Base-by-base conservation (phyloP, 1,284 basidiomycete species). In the Ustilago cynodontis region DNA sequence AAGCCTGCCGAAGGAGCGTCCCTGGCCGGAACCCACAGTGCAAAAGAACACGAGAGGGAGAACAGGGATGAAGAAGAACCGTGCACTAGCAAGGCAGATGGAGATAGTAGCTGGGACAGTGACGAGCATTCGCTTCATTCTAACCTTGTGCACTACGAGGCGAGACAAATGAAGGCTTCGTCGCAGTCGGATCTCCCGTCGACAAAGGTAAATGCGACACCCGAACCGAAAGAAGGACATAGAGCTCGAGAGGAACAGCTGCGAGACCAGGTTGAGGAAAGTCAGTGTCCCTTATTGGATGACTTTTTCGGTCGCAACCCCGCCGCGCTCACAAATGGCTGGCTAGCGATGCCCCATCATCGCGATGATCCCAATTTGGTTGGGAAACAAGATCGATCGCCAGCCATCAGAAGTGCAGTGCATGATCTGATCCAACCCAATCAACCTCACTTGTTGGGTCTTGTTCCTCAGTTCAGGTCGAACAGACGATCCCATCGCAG, bases 301-400 rank as follows among this genome's bases (percentile, higher is more conserved):
- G 65, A 71, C 41, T 76, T 68, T 31, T 69, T 65, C 45, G 28
- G n/a, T 0, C 58, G 61, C 58, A 76, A 71, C 37, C 69, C 73
- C 14, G 58, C 62, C 7, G 68, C 65, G 5, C 37, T 71, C 20
- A 55, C 68, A 3, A 76, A 76, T 28, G 73, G 73, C 10, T 76
- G 73, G 73, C 31, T 76, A 26, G 69, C 68, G 6, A 26, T 71
- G 33, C 49, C 28, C 26, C 72, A 75, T 39, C 72, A 70, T 50
- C 67, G 72, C 0, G 35, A 43, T 43, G 18, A 20, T 13, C 45
- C 43, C 6, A 24, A 20, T 2, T 13, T 16, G 22, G 11, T 31
- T n/a, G 22, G n/a, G 18, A 20, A 22, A 6, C 3, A 10, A 13
- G 26, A 29, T 35, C 10, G n/a, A 20, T 39, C 31, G 20, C 3